phyloP scores from a whole-genome alignment of 2,329 filamentous ascomycete genomes.

The Colletotrichum sp. region DNA sequence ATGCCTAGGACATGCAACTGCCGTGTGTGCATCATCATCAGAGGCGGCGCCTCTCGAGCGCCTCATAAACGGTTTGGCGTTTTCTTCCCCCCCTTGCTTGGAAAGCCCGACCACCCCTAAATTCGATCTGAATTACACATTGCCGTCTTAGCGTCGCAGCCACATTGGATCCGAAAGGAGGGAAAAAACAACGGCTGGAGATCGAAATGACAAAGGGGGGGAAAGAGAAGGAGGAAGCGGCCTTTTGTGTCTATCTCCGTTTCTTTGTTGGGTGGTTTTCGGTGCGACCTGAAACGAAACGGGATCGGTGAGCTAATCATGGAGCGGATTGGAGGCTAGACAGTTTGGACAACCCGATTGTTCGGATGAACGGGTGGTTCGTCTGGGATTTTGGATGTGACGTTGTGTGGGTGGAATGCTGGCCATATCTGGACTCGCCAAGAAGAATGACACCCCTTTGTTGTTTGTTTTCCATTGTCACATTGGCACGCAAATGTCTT shows the following conservation, averaged over 20 bases:
- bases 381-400: background rate
- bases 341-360: background rate
- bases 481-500: background rate
- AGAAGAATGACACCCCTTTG: background rate
- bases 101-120: too few species aligned
- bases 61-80: background rate
- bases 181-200: background rate
- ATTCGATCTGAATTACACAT: background rate
- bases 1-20: background rate
- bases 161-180: background rate
- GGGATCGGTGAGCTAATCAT: background rate
- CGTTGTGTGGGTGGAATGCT: background rate
- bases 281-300: background rate
- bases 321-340: background rate
- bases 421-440: background rate
- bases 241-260: background rate
- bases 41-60: background rate
- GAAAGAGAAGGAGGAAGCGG: background rate
- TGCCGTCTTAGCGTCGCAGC: background rate
- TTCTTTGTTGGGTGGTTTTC: background rate
- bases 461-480: background rate
- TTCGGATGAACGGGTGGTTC: background rate
- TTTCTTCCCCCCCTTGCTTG: background rate
- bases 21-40: background rate
- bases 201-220: background rate